Evolutionary conservation across 345 rosid genomes (phyloP), one percentile per base, ranked within the genome.

Genomic region (Dipteronia dyeriana): DNA sequence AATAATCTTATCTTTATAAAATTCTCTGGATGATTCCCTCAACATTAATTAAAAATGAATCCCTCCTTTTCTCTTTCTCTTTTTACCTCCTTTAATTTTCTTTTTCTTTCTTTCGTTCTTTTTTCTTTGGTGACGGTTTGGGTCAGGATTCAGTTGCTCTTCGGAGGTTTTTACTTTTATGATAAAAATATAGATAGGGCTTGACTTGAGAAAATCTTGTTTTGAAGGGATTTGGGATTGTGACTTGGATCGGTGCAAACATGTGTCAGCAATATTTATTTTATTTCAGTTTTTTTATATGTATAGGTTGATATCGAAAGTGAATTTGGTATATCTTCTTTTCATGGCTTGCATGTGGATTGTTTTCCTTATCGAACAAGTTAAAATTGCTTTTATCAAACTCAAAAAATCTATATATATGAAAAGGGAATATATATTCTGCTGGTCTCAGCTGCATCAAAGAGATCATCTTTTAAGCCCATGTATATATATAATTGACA

Each of bases 191-290:
- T 29, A 68, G 22, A 56, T 56, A 49, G 1, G 57, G 19, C n/a
- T 7, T 66, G 10, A 29, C n/a, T 61, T 26, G 41, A 20, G 62
- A 38, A 68, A 54, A 68, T 68, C 9, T 65, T 49, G 66, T 41
- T 69, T 39, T 69, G 70, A 68, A 49, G 49, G 49, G 43, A 53
- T 39, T 60, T 47, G 74, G 67, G 63, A 13, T 47, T 45, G 39
- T 82, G 90, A 84, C 71, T 26, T 70, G 86, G 86, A 57, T 59
- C 1, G 22, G 80, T 76, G 78, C 17, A 38, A 76, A 76, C 66
- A 34, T 61, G 83, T 47, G 86, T 88, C 91, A 79, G 79, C 88
- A 45, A 25, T 49, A 62, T 16, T 1, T 29, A 14, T 71, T 49
- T 53, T 53, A 53, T 14, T 53, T 5, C 20, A 7, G 63, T 59